Evolutionary conservation across 2,329 filamentous ascomycete species (phyloP).

Genomic region (Tolypocladium ovalisporum): DNA sequence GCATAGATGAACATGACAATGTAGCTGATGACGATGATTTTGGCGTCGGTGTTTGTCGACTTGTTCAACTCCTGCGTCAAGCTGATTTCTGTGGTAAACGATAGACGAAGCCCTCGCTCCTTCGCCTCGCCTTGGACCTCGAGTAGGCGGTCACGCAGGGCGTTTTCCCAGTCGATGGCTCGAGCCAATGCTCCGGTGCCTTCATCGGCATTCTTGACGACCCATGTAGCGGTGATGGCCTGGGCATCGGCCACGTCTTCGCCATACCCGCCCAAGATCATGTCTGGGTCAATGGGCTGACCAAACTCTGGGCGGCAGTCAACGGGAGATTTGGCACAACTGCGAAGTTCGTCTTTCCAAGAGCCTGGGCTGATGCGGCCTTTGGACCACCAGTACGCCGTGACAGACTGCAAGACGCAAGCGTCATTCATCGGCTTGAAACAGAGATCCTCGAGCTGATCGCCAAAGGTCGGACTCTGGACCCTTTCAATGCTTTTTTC

Average conservation of each 20-base stretch:
- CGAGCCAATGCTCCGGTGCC: slow-evolving; percentile 57
- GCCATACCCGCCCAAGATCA: slow-evolving; percentile 75
- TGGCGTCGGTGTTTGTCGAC: slow-evolving; percentile 95
- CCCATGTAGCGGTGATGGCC: slow-evolving; percentile 87
- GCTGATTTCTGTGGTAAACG: slow-evolving; percentile 92
- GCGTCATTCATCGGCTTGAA: slow-evolving; percentile 85
- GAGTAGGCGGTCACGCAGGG: slow-evolving; percentile 62
- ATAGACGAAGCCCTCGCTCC: slow-evolving; percentile 70
- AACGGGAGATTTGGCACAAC: slow-evolving; percentile 71
- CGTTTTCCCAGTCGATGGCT: slow-evolving; percentile 84
- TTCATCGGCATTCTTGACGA: slow-evolving; percentile 76
- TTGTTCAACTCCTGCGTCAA: slow-evolving; percentile 95
- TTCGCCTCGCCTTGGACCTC: slow-evolving; percentile 71
- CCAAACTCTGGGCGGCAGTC: slow-evolving; percentile 80
- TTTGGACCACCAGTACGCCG: slow-evolving; percentile 70
- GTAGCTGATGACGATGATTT: slow-evolving; percentile 93
- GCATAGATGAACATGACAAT: slow-evolving; percentile 98
- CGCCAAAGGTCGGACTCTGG: slow-evolving; percentile 56
- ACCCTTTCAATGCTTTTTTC: slow-evolving; percentile 67
- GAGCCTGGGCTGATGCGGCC: slow-evolving; percentile 25
- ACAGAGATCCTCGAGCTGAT: slow-evolving; percentile 74
- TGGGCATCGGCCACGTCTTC: slow-evolving; percentile 59
- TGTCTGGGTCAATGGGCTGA: slow-evolving; percentile 75
- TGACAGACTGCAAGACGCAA: slow-evolving; percentile 89
- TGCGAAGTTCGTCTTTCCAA: slow-evolving; percentile 63